phyloP scores from a whole-genome alignment of 208 protist species.

The Leishmania tropica region DNA sequence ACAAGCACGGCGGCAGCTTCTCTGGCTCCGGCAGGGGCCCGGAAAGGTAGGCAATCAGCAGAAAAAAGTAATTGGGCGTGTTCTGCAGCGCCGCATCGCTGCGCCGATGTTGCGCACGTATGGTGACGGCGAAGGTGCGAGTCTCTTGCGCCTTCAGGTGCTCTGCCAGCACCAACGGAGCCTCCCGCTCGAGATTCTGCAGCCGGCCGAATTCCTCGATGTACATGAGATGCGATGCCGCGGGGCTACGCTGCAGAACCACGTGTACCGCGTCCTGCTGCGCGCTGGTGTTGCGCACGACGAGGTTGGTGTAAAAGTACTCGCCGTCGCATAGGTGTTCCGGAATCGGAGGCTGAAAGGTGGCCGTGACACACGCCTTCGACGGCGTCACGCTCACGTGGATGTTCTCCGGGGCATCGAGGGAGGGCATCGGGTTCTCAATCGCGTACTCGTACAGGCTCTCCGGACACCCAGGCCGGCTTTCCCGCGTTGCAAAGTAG shows the following conservation, averaged over 20 bases:
- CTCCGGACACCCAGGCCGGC: conserved; percentile 40
- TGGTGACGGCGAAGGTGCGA: conserved; percentile 39
- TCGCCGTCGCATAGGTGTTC: conserved; percentile 71
- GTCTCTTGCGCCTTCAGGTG: conserved; percentile 48
- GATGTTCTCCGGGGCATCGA: conserved; percentile 70
- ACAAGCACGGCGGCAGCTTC: not conserved
- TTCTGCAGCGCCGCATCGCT: conserved; percentile 43
- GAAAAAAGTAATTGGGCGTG: conserved; percentile 56
- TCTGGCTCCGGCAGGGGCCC: conserved; percentile 6
- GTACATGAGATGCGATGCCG: conserved; percentile 70
- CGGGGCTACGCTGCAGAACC: conserved; percentile 70
- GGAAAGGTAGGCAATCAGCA: conserved; percentile 65
- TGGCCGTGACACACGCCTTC: conserved; percentile 56
- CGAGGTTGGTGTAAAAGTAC: conserved; percentile 67
- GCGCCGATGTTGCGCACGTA: conserved; percentile 67
- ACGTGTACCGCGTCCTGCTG: conserved; percentile 60
- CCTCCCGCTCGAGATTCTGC: conserved; percentile 49
- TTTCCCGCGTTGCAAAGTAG: conserved; percentile 77
- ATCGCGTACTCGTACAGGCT: conserved; percentile 80
- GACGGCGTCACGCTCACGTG: conserved; percentile 64
- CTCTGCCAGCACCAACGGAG: conserved; percentile 47
- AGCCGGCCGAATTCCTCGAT: conserved; percentile 50
- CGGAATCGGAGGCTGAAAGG: conserved; percentile 67
- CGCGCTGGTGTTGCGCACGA: conserved; percentile 63
- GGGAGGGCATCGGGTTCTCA: conserved; percentile 54